phyloP scores from a whole-genome alignment of 2,329 filamentous ascomycete genomes.

The Cladophialophora chaetospira region DNA sequence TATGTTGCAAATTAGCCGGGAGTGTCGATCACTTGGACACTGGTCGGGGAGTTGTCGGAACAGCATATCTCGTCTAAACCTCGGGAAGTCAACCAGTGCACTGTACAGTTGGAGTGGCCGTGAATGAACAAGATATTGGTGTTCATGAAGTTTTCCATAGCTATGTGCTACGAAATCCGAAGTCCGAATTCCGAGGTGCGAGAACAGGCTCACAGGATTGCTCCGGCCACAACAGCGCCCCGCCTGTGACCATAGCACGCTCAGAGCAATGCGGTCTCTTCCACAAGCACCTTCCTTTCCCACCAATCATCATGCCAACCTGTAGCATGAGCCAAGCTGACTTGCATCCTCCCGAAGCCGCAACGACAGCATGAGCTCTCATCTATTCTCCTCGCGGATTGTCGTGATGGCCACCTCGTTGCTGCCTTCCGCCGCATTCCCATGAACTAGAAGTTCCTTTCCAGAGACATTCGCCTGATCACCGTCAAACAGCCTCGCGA shows the following conservation, averaged over 20 bases:
- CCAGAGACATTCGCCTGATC: neutral
- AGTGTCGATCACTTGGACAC: neutral
- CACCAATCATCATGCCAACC: neutral
- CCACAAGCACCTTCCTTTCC: neutral
- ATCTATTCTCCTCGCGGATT: neutral
- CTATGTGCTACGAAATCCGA: no score
- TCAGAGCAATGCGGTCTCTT: neutral
- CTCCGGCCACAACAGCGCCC: neutral
- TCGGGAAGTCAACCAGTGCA: neutral
- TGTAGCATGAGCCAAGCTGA: neutral
- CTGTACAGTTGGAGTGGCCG: neutral
- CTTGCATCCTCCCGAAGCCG: neutral
- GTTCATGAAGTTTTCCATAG: no score
- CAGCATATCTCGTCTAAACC: neutral
- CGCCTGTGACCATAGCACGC: no score
- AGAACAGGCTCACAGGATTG: no score
- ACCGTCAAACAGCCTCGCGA: conserved; percentile 36
- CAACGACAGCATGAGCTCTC: neutral
- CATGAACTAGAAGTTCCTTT: conserved; percentile 1
- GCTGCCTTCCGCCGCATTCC: neutral
- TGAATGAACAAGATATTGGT: no score
- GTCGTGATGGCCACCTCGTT: neutral
- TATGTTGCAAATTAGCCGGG: neutral
- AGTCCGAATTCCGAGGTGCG: no score
- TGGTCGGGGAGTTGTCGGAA: neutral